Evolutionary conservation across 2,329 filamentous ascomycete genomes (phyloP), one percentile per base, ranked within the genome.

Genomic region (Trichothecium sympodiale): DNA sequence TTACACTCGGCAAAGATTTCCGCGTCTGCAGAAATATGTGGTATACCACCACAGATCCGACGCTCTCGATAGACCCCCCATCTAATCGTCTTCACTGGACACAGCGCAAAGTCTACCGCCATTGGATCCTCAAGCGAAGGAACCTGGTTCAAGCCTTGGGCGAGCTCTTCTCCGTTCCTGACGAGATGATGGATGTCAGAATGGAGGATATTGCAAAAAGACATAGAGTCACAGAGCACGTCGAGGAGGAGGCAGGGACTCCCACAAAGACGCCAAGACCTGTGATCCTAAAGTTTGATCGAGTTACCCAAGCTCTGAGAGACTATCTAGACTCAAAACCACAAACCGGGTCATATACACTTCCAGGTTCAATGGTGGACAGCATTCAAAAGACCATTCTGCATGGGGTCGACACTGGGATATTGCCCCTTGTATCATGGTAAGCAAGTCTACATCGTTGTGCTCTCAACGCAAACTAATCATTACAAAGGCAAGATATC

Each of bases 21-120:
- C 56, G 60, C 28, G 41, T 75, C 13, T 50, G 52, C 26, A 65
- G 62, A 34, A 60, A 59, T 38, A 57, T 54, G 36, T 55, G 50
- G 31, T 46, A 49, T 5, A 52, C 52, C 4, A 43, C 41, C 9
- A 41, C 40, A 13, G 41, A 54, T 15, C 41, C 45, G 7, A 18
- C 31, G 4, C 39, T 54, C 15, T 42, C 51, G 3, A 37, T 60
- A 9, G 39, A 36, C 3, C 43, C 54, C 4, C 57, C 58, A 1
- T 47, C 45, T 7, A 46, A 41, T 6, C 47, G 46, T 3, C 40
- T 54, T 5, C 44, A 41, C 9, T 51, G 48, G 42, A 46, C 45
- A n/a, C 48, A 44, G 9, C 37, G 38, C 10, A 25, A 25, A 25
- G 20, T 25, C 20, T 6, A 25, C 10, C 20, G 20, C 20, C 20